Evolutionary conservation across 2,329 filamentous ascomycete species (phyloP).

Genomic region (Neonectria faginata): DNA sequence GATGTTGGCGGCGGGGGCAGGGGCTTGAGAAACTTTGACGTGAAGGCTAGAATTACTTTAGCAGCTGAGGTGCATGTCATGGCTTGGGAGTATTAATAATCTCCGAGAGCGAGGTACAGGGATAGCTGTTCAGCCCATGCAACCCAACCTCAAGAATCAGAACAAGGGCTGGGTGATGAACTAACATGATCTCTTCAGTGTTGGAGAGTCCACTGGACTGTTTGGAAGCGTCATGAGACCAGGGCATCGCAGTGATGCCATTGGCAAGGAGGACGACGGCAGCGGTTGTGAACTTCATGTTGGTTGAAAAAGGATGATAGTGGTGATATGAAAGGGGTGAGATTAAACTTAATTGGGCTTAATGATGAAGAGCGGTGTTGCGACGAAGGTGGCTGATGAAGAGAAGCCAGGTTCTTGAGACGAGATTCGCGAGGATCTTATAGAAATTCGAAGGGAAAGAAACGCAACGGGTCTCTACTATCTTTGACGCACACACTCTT

Average conservation of each 20-base stretch:
- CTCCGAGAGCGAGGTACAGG: neutral
- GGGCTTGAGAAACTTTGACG: slow-evolving; percentile 28
- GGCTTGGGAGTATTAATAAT: neutral
- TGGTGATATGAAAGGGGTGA: neutral
- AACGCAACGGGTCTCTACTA: no score
- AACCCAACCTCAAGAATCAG: neutral
- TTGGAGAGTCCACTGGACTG: neutral
- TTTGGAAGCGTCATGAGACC: slow-evolving; percentile 10
- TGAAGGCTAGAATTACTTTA: slow-evolving; percentile 15
- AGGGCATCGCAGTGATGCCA: slow-evolving; percentile 35
- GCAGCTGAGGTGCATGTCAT: neutral
- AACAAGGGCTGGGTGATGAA: neutral
- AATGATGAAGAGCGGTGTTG: neutral
- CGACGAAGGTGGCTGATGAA: neutral
- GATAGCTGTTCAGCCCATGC: neutral
- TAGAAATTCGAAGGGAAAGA: neutral
- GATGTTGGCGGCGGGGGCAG: neutral
- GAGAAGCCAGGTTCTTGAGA: neutral
- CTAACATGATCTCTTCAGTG: slow-evolving; percentile 36
- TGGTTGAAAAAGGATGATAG: neutral
- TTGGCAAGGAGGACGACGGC: slow-evolving; percentile 19
- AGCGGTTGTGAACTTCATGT: slow-evolving; percentile 31
- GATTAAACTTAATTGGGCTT: neutral
- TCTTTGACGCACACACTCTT: neutral
- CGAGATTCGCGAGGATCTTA: neutral